Base-by-base conservation (phyloP, 2,329 filamentous ascomycete genomes). In the Colletotrichum cordylinicola region DNA sequence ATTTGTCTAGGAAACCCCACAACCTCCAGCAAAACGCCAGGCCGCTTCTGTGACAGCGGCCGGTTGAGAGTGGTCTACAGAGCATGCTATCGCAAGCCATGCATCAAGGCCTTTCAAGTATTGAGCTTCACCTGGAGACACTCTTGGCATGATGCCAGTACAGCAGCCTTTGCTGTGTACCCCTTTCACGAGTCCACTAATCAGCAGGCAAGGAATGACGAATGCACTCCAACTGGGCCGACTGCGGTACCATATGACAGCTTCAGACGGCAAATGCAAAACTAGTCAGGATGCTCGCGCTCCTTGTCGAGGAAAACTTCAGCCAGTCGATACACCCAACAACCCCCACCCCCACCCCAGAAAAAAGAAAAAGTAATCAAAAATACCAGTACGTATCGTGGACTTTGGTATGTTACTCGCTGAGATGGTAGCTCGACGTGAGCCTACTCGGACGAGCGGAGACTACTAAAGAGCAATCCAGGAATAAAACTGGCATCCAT, bases 41-140 rank as follows among this genome's bases (percentile, higher is more conserved):
- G 84, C 86, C 77, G 82, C 86, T 39, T 87, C 86, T 8, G 80
- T 87, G 70, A 84, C 83, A 18, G 85, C 85, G 66, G 85, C 82
- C 72, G 84, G 85, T 74, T 87, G 78, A 81, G 10, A 12, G 18
- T 64, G 61, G 31, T 16, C 37, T 29, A 8, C 31, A 27, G 43
- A 21, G 37, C 33, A 21, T n/a, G 24, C 29, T 12, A 24, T 60
- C 39, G 62, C 27, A 37, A n/a, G 43, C 13, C 37, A 37, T 37
- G 8, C 35, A 37, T 29, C 33, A 27, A 24, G 35, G 64, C 43
- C 21, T 10, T 16, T 24, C 37, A 21, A 27, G 39, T n/a, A 13
- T 35, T 27, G 29, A 31, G 24, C 60, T 43, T n/a, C 60, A 24
- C 18, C 58, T 31, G 27, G 12, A 6, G 18, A 58, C 27, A 15